Percentiles rank a stretch among this genome's conserved stretches.
phyloP scores from a whole-genome alignment of 192 early-diverging fungal species.

The Coemansia biformis region DNA sequence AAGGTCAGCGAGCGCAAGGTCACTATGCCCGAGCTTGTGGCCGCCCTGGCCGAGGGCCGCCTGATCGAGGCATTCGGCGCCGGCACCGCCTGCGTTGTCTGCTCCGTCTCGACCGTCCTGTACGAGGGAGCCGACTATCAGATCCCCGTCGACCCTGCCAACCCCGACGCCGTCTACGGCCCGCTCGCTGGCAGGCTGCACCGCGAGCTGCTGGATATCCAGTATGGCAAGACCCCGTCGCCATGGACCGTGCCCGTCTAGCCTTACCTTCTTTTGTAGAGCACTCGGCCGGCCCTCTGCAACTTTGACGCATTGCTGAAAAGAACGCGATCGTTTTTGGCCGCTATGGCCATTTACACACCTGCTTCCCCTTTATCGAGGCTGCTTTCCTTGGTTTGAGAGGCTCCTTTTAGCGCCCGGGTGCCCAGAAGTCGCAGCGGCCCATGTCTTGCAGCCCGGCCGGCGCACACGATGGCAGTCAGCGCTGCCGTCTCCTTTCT shows the following conservation, averaged over 20 bases:
- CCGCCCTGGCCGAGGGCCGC: slow-evolving; percentile 69
- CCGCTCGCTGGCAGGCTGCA: slow-evolving; percentile 78
- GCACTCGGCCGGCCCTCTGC: not conserved
- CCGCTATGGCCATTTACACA: too few relatives aligned
- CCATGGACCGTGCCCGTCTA: slow-evolving; percentile 35
- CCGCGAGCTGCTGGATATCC: slow-evolving; percentile 86
- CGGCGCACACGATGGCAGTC: too few relatives aligned
- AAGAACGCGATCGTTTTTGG: too few relatives aligned
- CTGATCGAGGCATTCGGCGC: slow-evolving; percentile 93
- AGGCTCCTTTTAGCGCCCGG: too few relatives aligned
- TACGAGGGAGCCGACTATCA: slow-evolving; percentile 67
- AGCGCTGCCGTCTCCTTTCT: too few relatives aligned
- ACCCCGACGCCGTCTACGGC: slow-evolving; percentile 77
- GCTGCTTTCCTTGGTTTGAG: too few relatives aligned
- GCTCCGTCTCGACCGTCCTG: slow-evolving; percentile 79
- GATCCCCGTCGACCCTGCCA: slow-evolving; percentile 87
- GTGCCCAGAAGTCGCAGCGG: too few relatives aligned
- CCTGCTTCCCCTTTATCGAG: too few relatives aligned
- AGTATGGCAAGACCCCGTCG: slow-evolving; percentile 75
- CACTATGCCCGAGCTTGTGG: slow-evolving; percentile 74
- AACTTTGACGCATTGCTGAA: too few relatives aligned
- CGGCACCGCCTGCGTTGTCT: slow-evolving; percentile 96
- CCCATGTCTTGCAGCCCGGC: too few relatives aligned
- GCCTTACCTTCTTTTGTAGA: not conserved
- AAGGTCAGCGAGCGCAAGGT: slow-evolving; percentile 82